Evolutionary conservation across 176 grass and related monocot genomes (phyloP).

Genomic region (sorghum (Sorghum bicolor)): Sorghum_bicolor_NCBIv3 NC_012873.2:64490001-64490500

Average conservation of each 20-base stretch:
- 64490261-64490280: background rate
- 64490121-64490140: background rate
- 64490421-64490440: too few species aligned
- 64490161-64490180: background rate
- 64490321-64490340: constrained; percentile 64
- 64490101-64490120: background rate
- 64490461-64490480: background rate
- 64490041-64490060: background rate
- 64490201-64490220: background rate
- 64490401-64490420: background rate
- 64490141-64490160: background rate
- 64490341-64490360: constrained; percentile 68
- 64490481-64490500: constrained; percentile 65
- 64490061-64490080: background rate
- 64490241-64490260: background rate
- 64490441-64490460: background rate
- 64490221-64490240: background rate
- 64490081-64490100: background rate
- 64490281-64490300: background rate
- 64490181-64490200: background rate
- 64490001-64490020: background rate
- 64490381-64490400: constrained; percentile 75
- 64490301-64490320: constrained; percentile 64
- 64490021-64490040: background rate
- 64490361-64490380: constrained; percentile 72